Evolutionary conservation across 2,329 filamentous ascomycete genomes (phyloP).

Genomic region (Neonectria neomacrospora): DNA sequence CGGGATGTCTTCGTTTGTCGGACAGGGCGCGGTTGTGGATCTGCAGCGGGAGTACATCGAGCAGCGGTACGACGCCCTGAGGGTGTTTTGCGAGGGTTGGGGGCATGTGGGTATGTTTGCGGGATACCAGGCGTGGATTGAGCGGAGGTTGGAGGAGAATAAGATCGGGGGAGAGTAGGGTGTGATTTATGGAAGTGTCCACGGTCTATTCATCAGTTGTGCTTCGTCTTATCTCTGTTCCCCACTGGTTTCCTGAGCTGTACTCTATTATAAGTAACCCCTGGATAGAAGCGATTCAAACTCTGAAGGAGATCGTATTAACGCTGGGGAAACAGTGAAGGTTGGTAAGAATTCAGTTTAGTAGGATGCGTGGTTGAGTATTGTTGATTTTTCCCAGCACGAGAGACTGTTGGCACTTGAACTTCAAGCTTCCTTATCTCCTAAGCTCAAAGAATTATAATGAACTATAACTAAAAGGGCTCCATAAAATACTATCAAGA

Average conservation of each 20-base stretch:
- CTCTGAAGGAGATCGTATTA: too few relatives aligned
- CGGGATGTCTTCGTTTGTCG: constrained; percentile 13
- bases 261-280: background rate
- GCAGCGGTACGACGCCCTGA: constrained; percentile 54
- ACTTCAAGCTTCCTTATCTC: background rate
- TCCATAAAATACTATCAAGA: too few relatives aligned
- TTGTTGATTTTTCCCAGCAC: too few relatives aligned
- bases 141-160: constrained; percentile 30
- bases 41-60: constrained; percentile 33
- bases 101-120: constrained; percentile 57
- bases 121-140: constrained; percentile 58
- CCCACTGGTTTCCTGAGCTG: background rate
- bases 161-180: background rate
- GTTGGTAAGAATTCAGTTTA: too few relatives aligned
- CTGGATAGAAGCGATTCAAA: background rate
- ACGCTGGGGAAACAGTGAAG: too few relatives aligned
- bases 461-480: background rate
- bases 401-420: background rate
- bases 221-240: too few relatives aligned
- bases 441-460: background rate
- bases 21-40: constrained; percentile 35
- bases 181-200: background rate
- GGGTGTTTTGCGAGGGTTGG: constrained; percentile 55
- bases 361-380: too few relatives aligned
- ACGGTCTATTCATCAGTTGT: background rate